Percentiles rank a stretch among this genome's conserved stretches.
Conservation (phyloP, 2,329 filamentous ascomycete species). For the Fusarium sp. region DNA sequence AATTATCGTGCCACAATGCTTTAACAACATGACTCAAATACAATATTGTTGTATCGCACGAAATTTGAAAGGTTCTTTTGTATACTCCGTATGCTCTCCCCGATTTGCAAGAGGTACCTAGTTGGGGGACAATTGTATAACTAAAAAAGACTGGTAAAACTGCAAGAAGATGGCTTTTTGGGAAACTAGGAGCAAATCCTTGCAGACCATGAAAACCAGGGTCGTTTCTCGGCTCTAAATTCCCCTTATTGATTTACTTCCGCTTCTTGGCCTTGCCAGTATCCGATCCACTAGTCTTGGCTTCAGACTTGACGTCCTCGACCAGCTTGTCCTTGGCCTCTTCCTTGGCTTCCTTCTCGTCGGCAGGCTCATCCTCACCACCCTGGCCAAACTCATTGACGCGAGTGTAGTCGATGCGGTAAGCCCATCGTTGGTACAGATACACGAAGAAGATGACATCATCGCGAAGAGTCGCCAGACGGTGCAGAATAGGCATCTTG, state of each 20-base stretch:
- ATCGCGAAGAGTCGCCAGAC: constrained; percentile 91
- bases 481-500: constrained; percentile 97
- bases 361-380: constrained; percentile 89
- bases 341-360: constrained; percentile 68
- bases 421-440: constrained; percentile 92
- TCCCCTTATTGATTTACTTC: constrained; percentile 48
- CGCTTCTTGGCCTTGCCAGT: constrained; percentile 61
- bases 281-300: constrained; percentile 65
- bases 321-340: constrained; percentile 57
- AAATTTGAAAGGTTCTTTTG: background rate
- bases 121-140: background rate
- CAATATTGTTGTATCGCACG: background rate
- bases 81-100: background rate
- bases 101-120: background rate
- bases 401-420: constrained; percentile 89
- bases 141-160: background rate
- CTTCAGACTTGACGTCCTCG: constrained; percentile 55
- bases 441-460: constrained; percentile 99
- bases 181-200: background rate
- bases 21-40: background rate
- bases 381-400: constrained; percentile 99
- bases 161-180: background rate
- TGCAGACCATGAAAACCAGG: background rate
- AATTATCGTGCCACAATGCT: background rate
- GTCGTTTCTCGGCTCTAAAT: background rate